Evolutionary conservation across 2,329 filamentous ascomycete species (phyloP).

Genomic region (Monosporascus sp.): DNA sequence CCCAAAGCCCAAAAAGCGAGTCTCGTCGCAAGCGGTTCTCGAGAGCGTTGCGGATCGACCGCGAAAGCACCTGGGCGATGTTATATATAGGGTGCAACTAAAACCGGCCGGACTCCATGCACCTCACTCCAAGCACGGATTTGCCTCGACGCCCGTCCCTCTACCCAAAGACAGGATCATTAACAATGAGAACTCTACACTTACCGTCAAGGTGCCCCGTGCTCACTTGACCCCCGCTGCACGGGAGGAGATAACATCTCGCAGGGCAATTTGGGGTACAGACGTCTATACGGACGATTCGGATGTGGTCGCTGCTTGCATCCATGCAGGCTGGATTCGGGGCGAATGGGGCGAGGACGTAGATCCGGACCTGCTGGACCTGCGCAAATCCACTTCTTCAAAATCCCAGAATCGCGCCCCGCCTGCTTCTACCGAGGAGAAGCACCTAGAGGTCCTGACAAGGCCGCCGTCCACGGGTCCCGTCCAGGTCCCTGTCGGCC

Average conservation of each 20-base stretch:
- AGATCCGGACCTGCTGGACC: conserved; percentile 61
- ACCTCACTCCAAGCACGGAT: conserved; percentile 37
- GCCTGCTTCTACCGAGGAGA: conserved; percentile 18
- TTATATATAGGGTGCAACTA: conserved; percentile 70
- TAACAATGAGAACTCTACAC: conserved; percentile 80
- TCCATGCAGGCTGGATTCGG: conserved; percentile 87
- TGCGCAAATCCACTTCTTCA: conserved; percentile 35
- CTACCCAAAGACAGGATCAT: conserved; percentile 68
- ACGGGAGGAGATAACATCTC: conserved; percentile 76
- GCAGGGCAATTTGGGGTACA: conserved; percentile 83
- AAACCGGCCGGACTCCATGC: conserved; percentile 44
- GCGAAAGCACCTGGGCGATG: conserved; percentile 77
- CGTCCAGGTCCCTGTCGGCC: conserved; percentile 57
- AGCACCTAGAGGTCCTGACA: conserved; percentile 39
- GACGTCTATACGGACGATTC: conserved; percentile 96
- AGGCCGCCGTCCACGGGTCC: conserved; percentile 56
- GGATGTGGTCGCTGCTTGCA: conserved; percentile 85
- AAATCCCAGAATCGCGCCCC: conserved; percentile 28
- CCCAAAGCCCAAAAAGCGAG: conserved; percentile 58
- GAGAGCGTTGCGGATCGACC: conserved; percentile 66
- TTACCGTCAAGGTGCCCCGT: conserved; percentile 81
- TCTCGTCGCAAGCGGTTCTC: conserved; percentile 66
- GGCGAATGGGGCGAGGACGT: conserved; percentile 82
- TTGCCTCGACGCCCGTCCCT: conserved; percentile 58
- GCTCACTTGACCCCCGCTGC: conserved; percentile 65